phyloP scores from a whole-genome alignment of 2,329 filamentous ascomycete genomes.

The Alternaria conjuncta region DNA sequence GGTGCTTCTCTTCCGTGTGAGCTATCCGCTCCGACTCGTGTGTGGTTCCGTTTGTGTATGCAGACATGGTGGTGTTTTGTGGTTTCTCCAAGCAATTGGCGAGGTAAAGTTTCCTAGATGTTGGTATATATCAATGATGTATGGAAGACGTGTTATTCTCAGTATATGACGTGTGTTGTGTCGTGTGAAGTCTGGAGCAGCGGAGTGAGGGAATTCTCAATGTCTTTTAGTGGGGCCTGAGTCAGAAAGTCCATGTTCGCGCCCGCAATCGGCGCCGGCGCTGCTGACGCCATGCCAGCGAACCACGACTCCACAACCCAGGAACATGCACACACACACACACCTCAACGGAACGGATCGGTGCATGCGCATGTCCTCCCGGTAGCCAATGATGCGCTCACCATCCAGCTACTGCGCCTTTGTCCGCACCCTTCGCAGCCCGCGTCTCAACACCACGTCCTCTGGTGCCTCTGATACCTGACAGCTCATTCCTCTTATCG shows the following conservation, averaged over 20 bases:
- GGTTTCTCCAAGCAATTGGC: not conserved
- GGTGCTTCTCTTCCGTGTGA: conserved; percentile 54
- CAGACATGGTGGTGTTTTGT: conserved; percentile 29
- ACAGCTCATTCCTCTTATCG: conserved; percentile 1
- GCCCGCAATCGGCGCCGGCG: conserved; percentile 11
- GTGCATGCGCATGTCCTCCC: not conserved
- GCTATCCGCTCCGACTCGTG: conserved; percentile 48
- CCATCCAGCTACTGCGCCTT: not conserved
- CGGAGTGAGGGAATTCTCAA: conserved; percentile 14
- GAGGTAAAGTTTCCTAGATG: not conserved
- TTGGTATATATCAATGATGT: not conserved
- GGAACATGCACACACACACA: not conserved
- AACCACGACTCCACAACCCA: not conserved
- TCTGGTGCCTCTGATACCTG: not conserved
- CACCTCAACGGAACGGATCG: conserved; percentile 2
- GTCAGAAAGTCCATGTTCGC: conserved; percentile 16
- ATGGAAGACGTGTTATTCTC: not conserved
- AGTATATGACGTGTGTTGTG: conserved; percentile 5
- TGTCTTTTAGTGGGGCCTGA: conserved; percentile 18
- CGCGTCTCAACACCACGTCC: not conserved
- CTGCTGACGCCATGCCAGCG: conserved; percentile 6
- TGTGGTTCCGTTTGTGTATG: conserved; percentile 40
- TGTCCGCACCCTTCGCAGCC: not conserved
- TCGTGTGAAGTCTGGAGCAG: conserved; percentile 11
- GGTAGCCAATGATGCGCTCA: not conserved